Conservation (phyloP, 257 asterid genomes). For the Solanum tacnaense region DNA sequence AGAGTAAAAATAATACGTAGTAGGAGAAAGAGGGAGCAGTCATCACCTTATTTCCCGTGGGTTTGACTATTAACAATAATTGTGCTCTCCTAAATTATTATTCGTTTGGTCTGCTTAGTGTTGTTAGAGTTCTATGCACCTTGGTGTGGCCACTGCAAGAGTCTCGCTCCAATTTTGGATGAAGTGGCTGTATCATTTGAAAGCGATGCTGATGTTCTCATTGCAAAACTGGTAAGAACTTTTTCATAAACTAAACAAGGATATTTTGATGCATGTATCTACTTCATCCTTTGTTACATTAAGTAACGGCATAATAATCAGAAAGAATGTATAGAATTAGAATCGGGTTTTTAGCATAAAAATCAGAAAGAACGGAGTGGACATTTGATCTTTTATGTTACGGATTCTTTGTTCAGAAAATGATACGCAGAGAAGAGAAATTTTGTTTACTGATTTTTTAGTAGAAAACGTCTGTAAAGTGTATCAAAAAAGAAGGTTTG, state of each 20-base stretch:
- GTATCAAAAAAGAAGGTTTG: background rate
- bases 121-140: slow-evolving; percentile 77
- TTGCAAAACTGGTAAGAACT: slow-evolving; percentile 54
- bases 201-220: slow-evolving; percentile 44
- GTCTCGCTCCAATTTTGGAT: slow-evolving; percentile 72
- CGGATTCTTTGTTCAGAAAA: background rate
- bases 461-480: background rate
- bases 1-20: background rate
- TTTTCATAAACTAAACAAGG: background rate
- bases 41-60: background rate
- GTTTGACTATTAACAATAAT: background rate
- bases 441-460: background rate
- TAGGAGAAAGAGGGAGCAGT: background rate
- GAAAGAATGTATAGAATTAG: background rate
- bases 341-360: background rate
- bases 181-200: slow-evolving; percentile 66
- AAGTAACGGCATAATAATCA: background rate
- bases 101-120: slow-evolving; percentile 20
- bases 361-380: background rate
- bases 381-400: background rate
- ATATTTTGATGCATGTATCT: background rate
- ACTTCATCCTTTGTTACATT: background rate
- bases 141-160: slow-evolving; percentile 89
- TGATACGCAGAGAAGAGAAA: background rate
- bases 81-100: background rate